Base-by-base conservation (phyloP, 495 filamentous ascomycete species). In the Aspergillus incahuasiensis region DNA sequence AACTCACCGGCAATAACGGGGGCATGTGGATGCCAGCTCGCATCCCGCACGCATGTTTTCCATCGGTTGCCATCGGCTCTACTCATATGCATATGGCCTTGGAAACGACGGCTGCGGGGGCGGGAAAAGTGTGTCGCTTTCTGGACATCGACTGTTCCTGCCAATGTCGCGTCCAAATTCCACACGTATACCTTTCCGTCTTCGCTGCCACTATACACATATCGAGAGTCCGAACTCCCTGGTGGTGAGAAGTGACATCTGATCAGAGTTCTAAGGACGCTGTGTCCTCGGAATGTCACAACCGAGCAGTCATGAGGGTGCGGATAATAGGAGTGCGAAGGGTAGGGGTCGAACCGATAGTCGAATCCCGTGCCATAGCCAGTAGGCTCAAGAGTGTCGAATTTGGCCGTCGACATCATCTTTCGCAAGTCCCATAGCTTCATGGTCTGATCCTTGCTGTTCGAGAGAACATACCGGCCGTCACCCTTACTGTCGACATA, bases 401-500 rank as follows among this genome's bases (percentile, higher is more conserved):
- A 88, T 16, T 79, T 78, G 19, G 82, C 77, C 18, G 84, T 85
- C 19, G 82, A 83, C 80, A 89, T 88, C 80, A 89, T 90, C 57
- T 82, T 86, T 52, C 95, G 79, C 44, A 98, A 73, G 72, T 98
- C 94, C 94, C 94, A 98, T 4, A 98, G 79, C 72, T 97, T 98
- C 86, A 96, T 96, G 30, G 84, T 89, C 68, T 98, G 94, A 62
- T 98, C 94, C 63, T 98, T 98, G 54, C 82, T 88, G 58, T 98
- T 98, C 56, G 88, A 92, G 6, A 98, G 79, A 8, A 97, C 86
- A 64, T 96, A 98, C 63, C 94, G 81, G 8, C 94, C 94, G 65
- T 98, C 94, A 47, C 91, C 91, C 71, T 97, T 98, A 72, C 86
- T 92, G 70, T 97, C 92, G 52, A 98, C 86, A 63, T 96, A 97